These are phyloP conservation scores for Cordyceps fumosorosea DNA, from an alignment of 2,329 filamentous ascomycete species.

Conservation along the genomic window DNA sequence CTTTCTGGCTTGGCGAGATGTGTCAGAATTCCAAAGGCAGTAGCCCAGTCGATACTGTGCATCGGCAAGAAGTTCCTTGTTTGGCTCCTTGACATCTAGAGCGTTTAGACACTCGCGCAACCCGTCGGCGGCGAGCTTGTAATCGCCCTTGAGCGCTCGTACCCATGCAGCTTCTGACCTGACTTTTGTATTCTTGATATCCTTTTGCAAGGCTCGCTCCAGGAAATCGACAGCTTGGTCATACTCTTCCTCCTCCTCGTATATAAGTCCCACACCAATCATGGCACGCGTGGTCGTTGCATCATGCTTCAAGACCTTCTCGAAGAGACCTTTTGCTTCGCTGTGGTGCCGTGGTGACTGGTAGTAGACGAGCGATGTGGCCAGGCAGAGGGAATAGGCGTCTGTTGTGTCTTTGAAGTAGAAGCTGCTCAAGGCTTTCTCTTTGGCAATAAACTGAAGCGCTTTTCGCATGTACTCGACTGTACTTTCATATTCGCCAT, in stretches of 20 bases:
- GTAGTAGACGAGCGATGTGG: constrained; percentile 82
- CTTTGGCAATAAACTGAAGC: constrained; percentile 50
- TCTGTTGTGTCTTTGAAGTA: constrained; percentile 64
- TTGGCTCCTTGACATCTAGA: constrained; percentile 53
- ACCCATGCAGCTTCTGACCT: constrained; percentile 89
- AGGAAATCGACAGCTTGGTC: constrained; percentile 75
- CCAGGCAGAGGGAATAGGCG: constrained; percentile 69
- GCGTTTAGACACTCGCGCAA: constrained; percentile 63
- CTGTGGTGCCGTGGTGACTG: constrained; percentile 84
- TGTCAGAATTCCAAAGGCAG: constrained; percentile 79
- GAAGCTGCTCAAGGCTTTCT: constrained; percentile 62
- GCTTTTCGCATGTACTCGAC: constrained; percentile 76
- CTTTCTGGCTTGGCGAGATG: constrained; percentile 67
- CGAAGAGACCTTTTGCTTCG: constrained; percentile 82
- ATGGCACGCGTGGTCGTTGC: constrained; percentile 71
- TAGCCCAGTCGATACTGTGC: constrained; percentile 81
- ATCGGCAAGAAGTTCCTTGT: constrained; percentile 70
- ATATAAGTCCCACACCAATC: constrained; percentile 84
- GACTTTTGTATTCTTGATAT: constrained; percentile 69
- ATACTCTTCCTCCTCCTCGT: constrained; percentile 90
- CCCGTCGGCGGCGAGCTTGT: constrained; percentile 58
- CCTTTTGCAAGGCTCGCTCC: constrained; percentile 64
- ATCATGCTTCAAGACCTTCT: constrained; percentile 70
- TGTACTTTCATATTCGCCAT: constrained; percentile 79
- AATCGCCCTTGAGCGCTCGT: constrained; percentile 74